Evolutionary conservation across 768 basidiomycete species (phyloP).

Genomic region (Boletus rubescentipes): DNA sequence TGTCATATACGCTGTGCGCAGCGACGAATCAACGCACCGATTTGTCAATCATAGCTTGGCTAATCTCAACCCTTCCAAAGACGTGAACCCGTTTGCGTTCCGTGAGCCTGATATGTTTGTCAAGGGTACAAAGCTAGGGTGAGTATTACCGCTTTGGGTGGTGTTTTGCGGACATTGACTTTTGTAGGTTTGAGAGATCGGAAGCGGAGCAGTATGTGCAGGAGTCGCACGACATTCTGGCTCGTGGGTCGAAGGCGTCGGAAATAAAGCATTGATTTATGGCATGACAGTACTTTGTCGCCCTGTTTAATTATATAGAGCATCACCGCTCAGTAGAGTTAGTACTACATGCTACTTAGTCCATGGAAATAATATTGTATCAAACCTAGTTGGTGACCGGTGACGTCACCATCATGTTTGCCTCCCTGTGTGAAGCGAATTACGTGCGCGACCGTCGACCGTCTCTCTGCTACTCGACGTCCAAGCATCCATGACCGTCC

Average conservation of each 20-base stretch:
- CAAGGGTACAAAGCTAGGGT: conserved; percentile 78
- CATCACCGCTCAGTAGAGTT: conserved; percentile 26
- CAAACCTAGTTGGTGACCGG: not conserved
- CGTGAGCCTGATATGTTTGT: conserved; percentile 84
- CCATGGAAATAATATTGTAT: not conserved
- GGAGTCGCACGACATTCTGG: conserved; percentile 58
- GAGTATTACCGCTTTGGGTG: conserved; percentile 29
- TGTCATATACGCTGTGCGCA: conserved; percentile 87
- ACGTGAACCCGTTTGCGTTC: conserved; percentile 89
- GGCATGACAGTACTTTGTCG: conserved; percentile 4
- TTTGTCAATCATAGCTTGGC: conserved; percentile 97
- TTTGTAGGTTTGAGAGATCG: conserved; percentile 58
- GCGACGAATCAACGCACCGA: conserved; percentile 90
- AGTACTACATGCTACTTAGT: too few relatives aligned
- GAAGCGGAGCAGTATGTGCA: conserved; percentile 66
- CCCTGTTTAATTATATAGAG: conserved; percentile 13
- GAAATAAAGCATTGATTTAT: conserved; percentile 29
- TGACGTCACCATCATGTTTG: conserved; percentile 26
- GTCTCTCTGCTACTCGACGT: not conserved
- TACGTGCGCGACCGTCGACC: not conserved
- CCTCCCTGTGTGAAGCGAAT: not conserved
- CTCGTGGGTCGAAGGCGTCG: conserved; percentile 26
- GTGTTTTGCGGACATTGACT: conserved; percentile 19
- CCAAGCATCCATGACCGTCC: conserved; percentile 10
- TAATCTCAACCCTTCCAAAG: conserved; percentile 70